Percentiles rank a stretch among this genome's conserved stretches.
Conservation (phyloP, 2,329 filamentous ascomycete species). For the Scolecobasidium constrictum region DNA sequence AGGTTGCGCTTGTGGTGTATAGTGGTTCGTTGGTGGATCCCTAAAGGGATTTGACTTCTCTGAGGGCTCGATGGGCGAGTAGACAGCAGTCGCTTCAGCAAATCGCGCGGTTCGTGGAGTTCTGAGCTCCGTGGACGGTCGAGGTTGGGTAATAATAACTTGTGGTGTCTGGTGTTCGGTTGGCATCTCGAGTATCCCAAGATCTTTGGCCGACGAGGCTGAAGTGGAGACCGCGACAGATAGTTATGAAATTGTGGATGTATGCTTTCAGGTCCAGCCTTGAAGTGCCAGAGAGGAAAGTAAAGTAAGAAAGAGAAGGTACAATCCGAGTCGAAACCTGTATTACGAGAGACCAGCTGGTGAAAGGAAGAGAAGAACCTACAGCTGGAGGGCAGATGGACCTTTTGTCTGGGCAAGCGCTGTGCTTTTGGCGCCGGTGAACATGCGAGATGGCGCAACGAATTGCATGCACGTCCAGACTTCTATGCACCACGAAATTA, state of each 20-base stretch:
- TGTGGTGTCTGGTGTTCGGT: slow-evolving; percentile 3
- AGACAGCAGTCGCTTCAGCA: slow-evolving; percentile 66
- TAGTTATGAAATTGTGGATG: neutral
- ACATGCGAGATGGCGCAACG: slow-evolving; percentile 4
- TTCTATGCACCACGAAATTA: neutral
- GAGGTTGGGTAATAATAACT: neutral
- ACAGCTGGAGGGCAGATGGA: neutral
- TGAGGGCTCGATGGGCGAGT: slow-evolving; percentile 59
- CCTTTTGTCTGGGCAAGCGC: slow-evolving; percentile 7
- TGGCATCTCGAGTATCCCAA: slow-evolving; percentile 5
- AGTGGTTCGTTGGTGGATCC: slow-evolving; percentile 45
- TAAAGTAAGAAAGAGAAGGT: neutral
- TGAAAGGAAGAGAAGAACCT: slow-evolving; percentile 1
- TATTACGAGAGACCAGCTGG: slow-evolving; percentile 9
- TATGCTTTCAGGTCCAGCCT: slow-evolving; percentile 6
- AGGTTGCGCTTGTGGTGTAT: slow-evolving; percentile 56
- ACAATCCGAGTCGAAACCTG: neutral
- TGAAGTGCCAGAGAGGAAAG: slow-evolving; percentile 2
- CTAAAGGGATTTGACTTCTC: slow-evolving; percentile 41
- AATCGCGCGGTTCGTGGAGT: slow-evolving; percentile 67
- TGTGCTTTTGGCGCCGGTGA: slow-evolving; percentile 5
- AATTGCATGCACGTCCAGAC: neutral
- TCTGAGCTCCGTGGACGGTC: slow-evolving; percentile 32
- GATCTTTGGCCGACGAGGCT: neutral
- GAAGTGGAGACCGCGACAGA: neutral